phyloP scores from a whole-genome alignment of 495 filamentous ascomycete species.

The Astrothelium macrocarpum region DNA sequence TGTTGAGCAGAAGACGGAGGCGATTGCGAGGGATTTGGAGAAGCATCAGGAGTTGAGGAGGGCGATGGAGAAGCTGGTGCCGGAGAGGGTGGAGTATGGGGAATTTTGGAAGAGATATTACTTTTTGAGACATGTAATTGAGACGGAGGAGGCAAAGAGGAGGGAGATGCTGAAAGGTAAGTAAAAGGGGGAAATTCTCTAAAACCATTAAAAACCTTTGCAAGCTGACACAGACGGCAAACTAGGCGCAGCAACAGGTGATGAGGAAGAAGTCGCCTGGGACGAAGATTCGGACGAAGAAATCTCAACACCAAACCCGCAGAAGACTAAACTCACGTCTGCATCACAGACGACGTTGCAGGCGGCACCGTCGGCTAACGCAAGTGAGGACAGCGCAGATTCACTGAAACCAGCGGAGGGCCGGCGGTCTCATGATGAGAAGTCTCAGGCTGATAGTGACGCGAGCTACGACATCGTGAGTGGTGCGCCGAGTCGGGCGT shows the following conservation, averaged over 20 bases:
- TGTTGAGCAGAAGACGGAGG: slow-evolving; percentile 73
- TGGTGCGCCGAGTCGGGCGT: slow-evolving; percentile 68
- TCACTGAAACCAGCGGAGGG: slow-evolving; percentile 44
- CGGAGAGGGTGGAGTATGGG: slow-evolving; percentile 75
- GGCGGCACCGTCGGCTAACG: slow-evolving; percentile 22
- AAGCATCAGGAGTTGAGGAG: slow-evolving; percentile 78
- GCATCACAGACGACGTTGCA: slow-evolving; percentile 18
- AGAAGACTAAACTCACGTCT: slow-evolving; percentile 17
- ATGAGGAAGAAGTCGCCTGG: slow-evolving; percentile 74
- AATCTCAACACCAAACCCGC: slow-evolving; percentile 35
- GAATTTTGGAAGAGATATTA: slow-evolving; percentile 95
- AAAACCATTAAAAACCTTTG: too few relatives aligned
- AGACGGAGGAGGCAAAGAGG: slow-evolving; percentile 87
- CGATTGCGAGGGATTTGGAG: slow-evolving; percentile 72
- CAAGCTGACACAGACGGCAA: neutral
- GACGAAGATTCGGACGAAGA: slow-evolving; percentile 69
- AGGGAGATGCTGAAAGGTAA: slow-evolving; percentile 87
- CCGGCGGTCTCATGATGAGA: slow-evolving; percentile 69
- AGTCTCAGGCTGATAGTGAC: slow-evolving; percentile 77
- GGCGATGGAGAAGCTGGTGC: slow-evolving; percentile 94
- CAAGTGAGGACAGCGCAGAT: slow-evolving; percentile 19
- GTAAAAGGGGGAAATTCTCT: slow-evolving; percentile 13
- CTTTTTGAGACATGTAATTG: slow-evolving; percentile 85
- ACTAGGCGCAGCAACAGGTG: slow-evolving; percentile 42
- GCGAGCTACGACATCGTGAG: slow-evolving; percentile 91